Percentiles rank a stretch among this genome's conserved stretches.
Evolutionary conservation across 441 rosid genomes (phyloP).

Genomic region (Croton setiger): DNA sequence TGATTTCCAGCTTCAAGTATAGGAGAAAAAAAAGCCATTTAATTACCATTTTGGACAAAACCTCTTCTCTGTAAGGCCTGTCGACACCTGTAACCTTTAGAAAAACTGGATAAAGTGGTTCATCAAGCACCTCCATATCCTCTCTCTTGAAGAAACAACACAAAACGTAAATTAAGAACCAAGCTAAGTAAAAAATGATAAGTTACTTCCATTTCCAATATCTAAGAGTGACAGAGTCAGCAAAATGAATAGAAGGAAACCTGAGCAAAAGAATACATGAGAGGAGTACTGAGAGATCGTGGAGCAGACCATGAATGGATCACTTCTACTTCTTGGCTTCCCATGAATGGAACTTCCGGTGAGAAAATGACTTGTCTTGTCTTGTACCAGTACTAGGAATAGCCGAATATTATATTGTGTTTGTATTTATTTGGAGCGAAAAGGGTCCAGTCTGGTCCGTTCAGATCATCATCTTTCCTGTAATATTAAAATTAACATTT

Average conservation of each 20-base stretch:
- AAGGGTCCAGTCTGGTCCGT: too few species aligned
- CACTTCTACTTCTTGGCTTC: constrained; percentile 38
- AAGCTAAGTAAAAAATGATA: neutral
- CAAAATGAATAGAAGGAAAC: constrained; percentile 13
- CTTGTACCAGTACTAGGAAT: too few species aligned
- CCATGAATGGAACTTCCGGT: constrained; percentile 1
- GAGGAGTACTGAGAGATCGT: constrained; percentile 82
- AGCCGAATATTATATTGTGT: too few species aligned
- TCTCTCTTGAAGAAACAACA: constrained; percentile 45
- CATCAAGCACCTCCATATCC: constrained; percentile 76
- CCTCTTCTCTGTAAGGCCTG: constrained; percentile 66
- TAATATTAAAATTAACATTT: too few species aligned
- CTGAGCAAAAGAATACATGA: constrained; percentile 89
- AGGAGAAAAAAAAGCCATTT: too few species aligned
- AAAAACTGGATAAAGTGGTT: constrained; percentile 70
- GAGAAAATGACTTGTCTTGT: too few species aligned
- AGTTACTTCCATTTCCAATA: neutral
- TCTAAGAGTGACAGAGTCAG: neutral
- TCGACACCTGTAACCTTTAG: constrained; percentile 48
- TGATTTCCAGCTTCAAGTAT: too few species aligned
- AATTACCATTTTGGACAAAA: constrained; percentile 59
- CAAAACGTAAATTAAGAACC: neutral
- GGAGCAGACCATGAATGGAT: constrained; percentile 92
- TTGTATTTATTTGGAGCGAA: too few species aligned
- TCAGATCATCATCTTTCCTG: too few species aligned